Evolutionary conservation across 495 filamentous ascomycete genomes (phyloP).

Genomic region (Penicillium egyptiacum): DNA sequence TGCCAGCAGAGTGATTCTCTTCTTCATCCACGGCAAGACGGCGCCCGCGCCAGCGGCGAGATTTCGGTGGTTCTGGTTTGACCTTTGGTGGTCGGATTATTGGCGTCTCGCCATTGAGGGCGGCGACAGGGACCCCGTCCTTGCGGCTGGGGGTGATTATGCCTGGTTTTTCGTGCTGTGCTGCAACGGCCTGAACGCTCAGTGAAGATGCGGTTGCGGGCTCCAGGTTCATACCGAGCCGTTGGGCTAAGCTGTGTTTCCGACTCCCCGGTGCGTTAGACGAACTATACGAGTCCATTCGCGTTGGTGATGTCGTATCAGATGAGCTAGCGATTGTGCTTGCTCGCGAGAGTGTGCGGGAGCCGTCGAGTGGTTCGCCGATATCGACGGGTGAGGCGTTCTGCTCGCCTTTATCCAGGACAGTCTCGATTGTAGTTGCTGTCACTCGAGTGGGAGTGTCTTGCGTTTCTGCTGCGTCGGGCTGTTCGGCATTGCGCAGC

Average conservation of each 20-base stretch:
- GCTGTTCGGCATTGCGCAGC: slow-evolving; percentile 54
- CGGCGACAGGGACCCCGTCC: slow-evolving; percentile 19
- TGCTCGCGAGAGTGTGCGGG: slow-evolving; percentile 45
- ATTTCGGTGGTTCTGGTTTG: slow-evolving; percentile 47
- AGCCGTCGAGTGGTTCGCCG: slow-evolving; percentile 27
- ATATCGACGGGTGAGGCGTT: slow-evolving; percentile 29
- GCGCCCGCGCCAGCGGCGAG: slow-evolving; percentile 45
- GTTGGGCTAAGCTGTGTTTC: slow-evolving; percentile 29
- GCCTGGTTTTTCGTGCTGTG: slow-evolving; percentile 79
- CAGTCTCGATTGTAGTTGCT: slow-evolving; percentile 25
- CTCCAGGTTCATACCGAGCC: slow-evolving; percentile 50
- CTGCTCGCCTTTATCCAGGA: slow-evolving; percentile 22
- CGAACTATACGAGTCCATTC: slow-evolving; percentile 30
- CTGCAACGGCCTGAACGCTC: slow-evolving; percentile 75
- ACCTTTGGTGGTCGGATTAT: slow-evolving; percentile 33
- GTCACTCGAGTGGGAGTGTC: slow-evolving; percentile 16
- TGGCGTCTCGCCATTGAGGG: slow-evolving; percentile 21
- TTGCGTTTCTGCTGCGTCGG: slow-evolving; percentile 7
- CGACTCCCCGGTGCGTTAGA: slow-evolving; percentile 21
- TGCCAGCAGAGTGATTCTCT: slow-evolving; percentile 25
- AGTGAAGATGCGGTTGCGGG: slow-evolving; percentile 51
- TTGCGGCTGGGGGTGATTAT: slow-evolving; percentile 77
- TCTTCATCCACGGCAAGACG: slow-evolving; percentile 29
- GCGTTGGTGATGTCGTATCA: slow-evolving; percentile 32
- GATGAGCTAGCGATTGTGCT: slow-evolving; percentile 38